Evolutionary conservation across 164 flowering plant species (phyloP).

Genomic region (Kalanchoe fedtschenkoi): DNA sequence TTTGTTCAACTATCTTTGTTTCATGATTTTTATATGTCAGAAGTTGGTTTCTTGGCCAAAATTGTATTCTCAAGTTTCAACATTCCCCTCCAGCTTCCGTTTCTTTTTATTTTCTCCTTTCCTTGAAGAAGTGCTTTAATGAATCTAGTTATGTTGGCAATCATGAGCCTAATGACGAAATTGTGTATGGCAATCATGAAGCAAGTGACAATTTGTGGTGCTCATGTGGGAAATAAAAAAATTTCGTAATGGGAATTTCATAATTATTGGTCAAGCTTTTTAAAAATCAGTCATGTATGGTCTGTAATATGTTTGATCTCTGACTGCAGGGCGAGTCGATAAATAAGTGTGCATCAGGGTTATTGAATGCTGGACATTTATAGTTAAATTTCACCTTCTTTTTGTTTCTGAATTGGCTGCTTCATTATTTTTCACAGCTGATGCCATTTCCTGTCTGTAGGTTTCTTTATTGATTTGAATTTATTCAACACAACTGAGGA

Average conservation of each 20-base stretch:
- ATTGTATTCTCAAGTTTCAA: background rate
- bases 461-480: conserved; percentile 86
- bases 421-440: background rate
- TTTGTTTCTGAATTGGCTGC: background rate
- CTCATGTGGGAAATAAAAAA: background rate
- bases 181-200: background rate
- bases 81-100: background rate
- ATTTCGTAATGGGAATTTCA: background rate
- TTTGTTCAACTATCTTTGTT: no score
- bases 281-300: background rate
- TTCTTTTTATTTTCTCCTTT: background rate
- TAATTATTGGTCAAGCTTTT: background rate
- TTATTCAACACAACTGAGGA: conserved; percentile 68
- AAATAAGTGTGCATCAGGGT: background rate
- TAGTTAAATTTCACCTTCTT: background rate
- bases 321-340: background rate
- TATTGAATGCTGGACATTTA: background rate
- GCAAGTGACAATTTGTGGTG: background rate
- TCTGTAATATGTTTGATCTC: background rate
- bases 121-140: background rate
- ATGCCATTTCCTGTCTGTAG: conserved; percentile 20
- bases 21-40: background rate
- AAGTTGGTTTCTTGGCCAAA: background rate
- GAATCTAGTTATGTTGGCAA: background rate
- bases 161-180: background rate